These are phyloP conservation scores for Thraustochytrium striatum DNA, from an alignment of 352 stramenopile species.

Conservation along the genomic window DNA sequence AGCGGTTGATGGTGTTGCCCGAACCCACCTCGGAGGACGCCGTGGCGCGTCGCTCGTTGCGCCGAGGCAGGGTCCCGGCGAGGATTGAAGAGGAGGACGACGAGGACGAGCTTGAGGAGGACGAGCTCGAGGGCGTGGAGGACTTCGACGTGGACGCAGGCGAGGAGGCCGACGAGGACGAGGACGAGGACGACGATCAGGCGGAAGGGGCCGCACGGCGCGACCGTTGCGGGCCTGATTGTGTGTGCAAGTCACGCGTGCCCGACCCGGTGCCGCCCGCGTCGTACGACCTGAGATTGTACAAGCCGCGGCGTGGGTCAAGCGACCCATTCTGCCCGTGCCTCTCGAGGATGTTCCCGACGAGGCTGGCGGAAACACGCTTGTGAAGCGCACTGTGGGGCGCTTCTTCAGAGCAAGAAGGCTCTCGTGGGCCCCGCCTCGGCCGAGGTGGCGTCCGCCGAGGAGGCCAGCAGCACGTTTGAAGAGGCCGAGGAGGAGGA, in stretches of 20 bases:
- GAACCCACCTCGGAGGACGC: neutral
- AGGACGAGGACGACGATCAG: neutral
- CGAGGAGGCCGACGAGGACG: neutral
- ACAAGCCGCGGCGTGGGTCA: neutral
- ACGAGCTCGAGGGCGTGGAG: neutral
- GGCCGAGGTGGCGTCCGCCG: too few relatives aligned
- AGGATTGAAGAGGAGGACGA: neutral
- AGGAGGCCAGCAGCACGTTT: too few relatives aligned
- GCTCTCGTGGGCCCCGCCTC: too few relatives aligned
- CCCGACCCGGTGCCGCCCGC: neutral
- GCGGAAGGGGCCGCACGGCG: neutral
- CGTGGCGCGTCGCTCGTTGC: neutral
- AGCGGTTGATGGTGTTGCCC: neutral
- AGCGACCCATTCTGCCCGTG: neutral
- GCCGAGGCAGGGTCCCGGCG: neutral
- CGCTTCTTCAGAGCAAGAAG: too few relatives aligned
- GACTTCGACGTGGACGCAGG: neutral
- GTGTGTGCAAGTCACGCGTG: neutral
- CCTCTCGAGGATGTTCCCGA: neutral
- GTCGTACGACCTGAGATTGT: too few relatives aligned
- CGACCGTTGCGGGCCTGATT: neutral
- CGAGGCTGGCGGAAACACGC: neutral
- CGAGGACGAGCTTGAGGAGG: neutral
- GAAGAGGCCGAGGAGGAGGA: too few relatives aligned
- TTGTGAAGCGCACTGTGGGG: too few relatives aligned